These are phyloP conservation scores for Dittrichia graveolens DNA, from an alignment of 129 eudicot genomes.

Conservation along the genomic window DNA sequence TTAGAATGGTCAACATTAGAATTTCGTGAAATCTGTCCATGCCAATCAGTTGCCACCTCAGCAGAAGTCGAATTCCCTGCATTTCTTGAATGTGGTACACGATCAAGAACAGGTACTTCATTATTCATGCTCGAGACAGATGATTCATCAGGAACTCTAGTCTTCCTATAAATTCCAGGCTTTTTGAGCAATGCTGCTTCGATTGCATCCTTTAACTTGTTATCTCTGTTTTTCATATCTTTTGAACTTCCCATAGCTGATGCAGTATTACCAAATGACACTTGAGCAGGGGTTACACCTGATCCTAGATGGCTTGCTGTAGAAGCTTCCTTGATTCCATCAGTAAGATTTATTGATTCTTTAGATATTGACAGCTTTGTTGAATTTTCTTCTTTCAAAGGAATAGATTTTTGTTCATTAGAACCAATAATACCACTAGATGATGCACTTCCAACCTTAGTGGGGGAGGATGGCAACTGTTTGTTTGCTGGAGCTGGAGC, in stretches of 20 bases:
- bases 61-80: slow-evolving; percentile 35
- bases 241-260: slow-evolving; percentile 43
- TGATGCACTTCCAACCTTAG: slow-evolving; percentile 46
- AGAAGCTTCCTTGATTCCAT: slow-evolving; percentile 51
- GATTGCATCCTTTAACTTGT: slow-evolving; percentile 81
- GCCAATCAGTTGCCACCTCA: slow-evolving; percentile 39
- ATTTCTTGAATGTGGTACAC: slow-evolving; percentile 33
- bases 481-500: slow-evolving; percentile 63
- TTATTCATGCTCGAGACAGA: slow-evolving; percentile 40
- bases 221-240: slow-evolving; percentile 49
- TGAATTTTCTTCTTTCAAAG: slow-evolving; percentile 46
- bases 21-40: slow-evolving; percentile 33
- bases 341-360: slow-evolving; percentile 51
- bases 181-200: slow-evolving; percentile 88
- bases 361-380: slow-evolving; percentile 31
- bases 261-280: slow-evolving; percentile 31
- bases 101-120: slow-evolving; percentile 48
- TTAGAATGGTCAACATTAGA: slow-evolving; percentile 43
- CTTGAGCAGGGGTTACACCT: slow-evolving; percentile 19
- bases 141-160: slow-evolving; percentile 45
- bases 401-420: slow-evolving; percentile 45
- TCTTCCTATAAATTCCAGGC: slow-evolving; percentile 72
- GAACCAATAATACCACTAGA: slow-evolving; percentile 40
- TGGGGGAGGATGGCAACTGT: slow-evolving; percentile 43
- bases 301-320: background rate